Base-by-base conservation (phyloP, 179 eudicot genomes). In the Beta corolliflora region DNA sequence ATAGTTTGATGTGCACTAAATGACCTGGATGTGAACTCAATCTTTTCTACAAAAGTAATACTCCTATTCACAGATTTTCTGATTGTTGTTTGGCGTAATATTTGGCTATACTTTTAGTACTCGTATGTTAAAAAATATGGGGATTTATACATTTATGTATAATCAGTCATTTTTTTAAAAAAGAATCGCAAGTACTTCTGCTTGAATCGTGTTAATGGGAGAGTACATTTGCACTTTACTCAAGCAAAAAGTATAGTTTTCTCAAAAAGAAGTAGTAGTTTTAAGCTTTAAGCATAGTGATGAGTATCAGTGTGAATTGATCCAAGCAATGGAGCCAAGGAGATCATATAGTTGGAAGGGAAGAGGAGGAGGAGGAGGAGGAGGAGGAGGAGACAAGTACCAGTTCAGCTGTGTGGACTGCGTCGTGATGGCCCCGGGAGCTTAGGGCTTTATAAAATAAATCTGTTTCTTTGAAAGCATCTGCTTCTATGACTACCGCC, bases 381-480 rank as follows among this genome's bases (percentile, higher is more conserved):
- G 36, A 64, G 41, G 45, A 46, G 70, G 73, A 79, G 36, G 31
- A 59, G 63, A 79, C 23, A 65, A 61, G 70, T 90, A 96, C 99
- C 93, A 94, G 85, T 86, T 97, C 99, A 59, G 99, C 97, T 12
- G 98, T 97, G 84, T 93, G 97, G 81, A 94, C 95, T 85, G 96
- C 92, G 85, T 97, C 99, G 56, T 93, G 90, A 82, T 94, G 96
- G 70, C 93, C 96, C 63, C 95, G 87, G 15, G 98, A 91, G 88
- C 92, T 92, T 69, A 97, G 97, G 75, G 98, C 99, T 86, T 76
- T 92, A 79, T 97, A 97, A 56, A 94, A 93, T 75, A 97, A 94
- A 77, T 97, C 99, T 3, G 98, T 88, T 81, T 97, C 99, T 79
- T 97, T 97, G 89, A 97, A 97, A 46, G 99, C 99, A 81, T 97